These are phyloP conservation scores for Colletotrichum costaricense DNA, from an alignment of 2,329 filamentous ascomycete genomes.

Conservation along the genomic window DNA sequence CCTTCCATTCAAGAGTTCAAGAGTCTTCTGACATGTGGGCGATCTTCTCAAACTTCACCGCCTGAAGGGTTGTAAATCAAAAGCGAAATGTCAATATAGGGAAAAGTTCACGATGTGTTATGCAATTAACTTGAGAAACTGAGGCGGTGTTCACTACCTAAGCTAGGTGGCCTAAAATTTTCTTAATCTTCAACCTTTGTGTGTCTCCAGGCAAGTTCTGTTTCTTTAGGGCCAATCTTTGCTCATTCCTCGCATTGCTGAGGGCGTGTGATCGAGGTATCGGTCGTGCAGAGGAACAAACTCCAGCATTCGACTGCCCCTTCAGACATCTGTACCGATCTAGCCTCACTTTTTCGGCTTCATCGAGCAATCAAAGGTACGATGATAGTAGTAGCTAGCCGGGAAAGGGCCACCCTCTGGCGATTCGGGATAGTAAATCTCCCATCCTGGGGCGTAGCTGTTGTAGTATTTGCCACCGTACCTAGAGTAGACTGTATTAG, in stretches of 20 bases:
- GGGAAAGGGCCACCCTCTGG: background rate
- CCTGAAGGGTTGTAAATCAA: slow-evolving; percentile 9
- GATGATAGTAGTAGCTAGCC: slow-evolving; percentile 17
- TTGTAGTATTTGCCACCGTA: slow-evolving; percentile 20
- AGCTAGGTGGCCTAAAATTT: background rate
- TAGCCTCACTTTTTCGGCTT: background rate
- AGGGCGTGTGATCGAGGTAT: background rate
- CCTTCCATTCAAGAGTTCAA: slow-evolving; percentile 34
- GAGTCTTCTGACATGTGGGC: slow-evolving; percentile 12
- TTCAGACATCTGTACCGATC: background rate
- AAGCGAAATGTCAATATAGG: slow-evolving; percentile 9
- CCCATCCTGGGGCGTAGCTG: slow-evolving; percentile 1
- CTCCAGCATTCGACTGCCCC: background rate
- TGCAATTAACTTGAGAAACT: background rate
- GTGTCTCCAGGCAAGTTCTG: background rate
- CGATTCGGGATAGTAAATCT: slow-evolving; percentile 20
- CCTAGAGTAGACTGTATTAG: background rate
- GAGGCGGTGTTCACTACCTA: background rate
- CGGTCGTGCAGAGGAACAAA: background rate
- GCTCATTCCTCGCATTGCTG: background rate
- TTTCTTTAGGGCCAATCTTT: background rate
- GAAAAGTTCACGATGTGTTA: background rate
- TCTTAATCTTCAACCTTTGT: background rate
- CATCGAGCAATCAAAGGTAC: slow-evolving; percentile 28
- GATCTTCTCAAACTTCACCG: background rate